These are phyloP conservation scores for Metschnikowia orientalis DNA, from an alignment of 805 yeast species.

Conservation along the genomic window DNA sequence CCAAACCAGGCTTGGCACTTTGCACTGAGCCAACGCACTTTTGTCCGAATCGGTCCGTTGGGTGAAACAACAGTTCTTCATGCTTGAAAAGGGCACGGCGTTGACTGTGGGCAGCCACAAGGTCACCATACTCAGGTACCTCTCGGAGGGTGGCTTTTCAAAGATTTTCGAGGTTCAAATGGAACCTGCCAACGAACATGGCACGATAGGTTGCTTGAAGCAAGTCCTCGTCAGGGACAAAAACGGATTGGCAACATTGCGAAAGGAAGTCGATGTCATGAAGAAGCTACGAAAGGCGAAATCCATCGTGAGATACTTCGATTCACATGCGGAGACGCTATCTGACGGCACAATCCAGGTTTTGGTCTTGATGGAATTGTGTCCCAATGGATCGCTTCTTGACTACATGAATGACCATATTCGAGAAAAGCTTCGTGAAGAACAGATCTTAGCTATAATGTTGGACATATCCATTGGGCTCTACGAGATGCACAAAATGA, in stretches of 20 bases:
- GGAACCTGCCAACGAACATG: conserved; percentile 49
- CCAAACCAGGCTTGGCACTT: no score
- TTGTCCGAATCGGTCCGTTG: no score
- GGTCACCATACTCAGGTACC: conserved; percentile 32
- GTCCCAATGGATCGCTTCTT: conserved; percentile 79
- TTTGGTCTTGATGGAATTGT: conserved; percentile 85
- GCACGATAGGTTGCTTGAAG: conserved; percentile 50
- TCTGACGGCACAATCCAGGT: conserved; percentile 68
- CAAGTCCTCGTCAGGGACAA: conserved; percentile 72
- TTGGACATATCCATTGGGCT: conserved; percentile 75
- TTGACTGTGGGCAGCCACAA: conserved; percentile 41
- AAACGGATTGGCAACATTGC: conserved; percentile 55
- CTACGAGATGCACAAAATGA: conserved; percentile 76
- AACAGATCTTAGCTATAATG: conserved; percentile 79
- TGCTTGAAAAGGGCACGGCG: conserved; percentile 35
- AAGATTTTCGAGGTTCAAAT: conserved; percentile 67
- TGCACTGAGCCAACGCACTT: no score
- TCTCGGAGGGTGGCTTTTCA: conserved; percentile 68
- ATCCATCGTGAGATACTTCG: conserved; percentile 64
- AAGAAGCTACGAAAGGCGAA: conserved; percentile 52
- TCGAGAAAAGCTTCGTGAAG: conserved; percentile 69
- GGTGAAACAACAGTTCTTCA: no score
- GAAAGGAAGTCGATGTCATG: conserved; percentile 81
- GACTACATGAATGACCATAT: conserved; percentile 88
- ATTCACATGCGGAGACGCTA: conserved; percentile 68